Conservation (phyloP, 108 stramenopile species). For the Cylindrotheca closterium region DNA sequence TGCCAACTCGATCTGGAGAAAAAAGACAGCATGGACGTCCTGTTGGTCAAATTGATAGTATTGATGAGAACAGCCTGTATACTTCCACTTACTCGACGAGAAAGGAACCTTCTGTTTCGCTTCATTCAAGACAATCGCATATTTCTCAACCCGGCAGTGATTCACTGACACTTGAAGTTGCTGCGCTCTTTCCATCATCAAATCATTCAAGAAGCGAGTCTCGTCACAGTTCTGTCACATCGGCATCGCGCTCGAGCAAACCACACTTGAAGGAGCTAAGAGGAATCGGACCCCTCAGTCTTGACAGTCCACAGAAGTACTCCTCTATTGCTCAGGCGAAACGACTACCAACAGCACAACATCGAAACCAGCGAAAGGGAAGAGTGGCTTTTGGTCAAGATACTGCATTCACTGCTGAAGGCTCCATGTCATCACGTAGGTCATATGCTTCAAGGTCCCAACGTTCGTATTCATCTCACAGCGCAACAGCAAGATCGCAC, state of each 20-base stretch:
- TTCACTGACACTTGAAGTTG: slow-evolving; percentile 14
- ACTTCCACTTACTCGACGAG: slow-evolving; percentile 27
- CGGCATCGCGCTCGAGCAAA: background rate
- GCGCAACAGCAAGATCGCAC: background rate
- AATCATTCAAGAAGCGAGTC: no score
- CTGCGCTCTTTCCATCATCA: slow-evolving; percentile 14
- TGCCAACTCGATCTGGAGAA: background rate
- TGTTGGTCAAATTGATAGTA: slow-evolving; percentile 17
- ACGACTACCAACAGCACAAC: background rate
- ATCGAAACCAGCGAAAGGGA: background rate
- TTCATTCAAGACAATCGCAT: background rate
- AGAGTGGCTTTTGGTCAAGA: background rate
- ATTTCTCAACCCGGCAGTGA: background rate
- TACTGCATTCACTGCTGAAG: background rate
- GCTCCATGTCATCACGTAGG: no score
- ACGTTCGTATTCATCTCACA: background rate
- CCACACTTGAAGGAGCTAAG: background rate
- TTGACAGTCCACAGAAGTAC: background rate
- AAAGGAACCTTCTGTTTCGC: slow-evolving; percentile 2
- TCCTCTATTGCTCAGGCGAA: background rate
- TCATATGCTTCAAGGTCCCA: no score
- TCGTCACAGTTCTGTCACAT: background rate
- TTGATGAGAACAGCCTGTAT: slow-evolving; percentile 41
- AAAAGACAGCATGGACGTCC: background rate
- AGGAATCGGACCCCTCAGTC: background rate